Conservation (phyloP, 2,329 filamentous ascomycete genomes). For the Colletotrichum tabaci region DNA sequence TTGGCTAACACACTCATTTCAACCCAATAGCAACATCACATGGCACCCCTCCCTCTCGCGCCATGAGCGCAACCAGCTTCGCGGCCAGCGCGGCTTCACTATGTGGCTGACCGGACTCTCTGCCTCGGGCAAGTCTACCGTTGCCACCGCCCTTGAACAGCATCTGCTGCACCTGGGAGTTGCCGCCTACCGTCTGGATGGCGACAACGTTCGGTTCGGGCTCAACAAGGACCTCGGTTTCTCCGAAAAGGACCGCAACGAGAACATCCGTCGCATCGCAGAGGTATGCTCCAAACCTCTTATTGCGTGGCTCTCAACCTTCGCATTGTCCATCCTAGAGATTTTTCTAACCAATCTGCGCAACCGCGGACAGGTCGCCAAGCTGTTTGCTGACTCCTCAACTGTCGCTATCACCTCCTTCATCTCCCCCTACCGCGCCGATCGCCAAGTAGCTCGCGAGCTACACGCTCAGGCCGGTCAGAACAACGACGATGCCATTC, state of each 20-base stretch:
- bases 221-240: slow-evolving; percentile 98
- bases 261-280: slow-evolving; percentile 97
- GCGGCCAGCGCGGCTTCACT: slow-evolving; percentile 91
- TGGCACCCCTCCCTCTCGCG: slow-evolving; percentile 89
- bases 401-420: slow-evolving; percentile 94
- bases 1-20: slow-evolving; percentile 8
- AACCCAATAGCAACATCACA: slow-evolving; percentile 82
- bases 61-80: slow-evolving; percentile 79
- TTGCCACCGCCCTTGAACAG: slow-evolving; percentile 96
- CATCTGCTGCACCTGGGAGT: slow-evolving; percentile 90
- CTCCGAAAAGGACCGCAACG: slow-evolving; percentile 91
- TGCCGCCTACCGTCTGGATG: slow-evolving; percentile 92
- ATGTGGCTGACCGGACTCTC: slow-evolving; percentile 99
- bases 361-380: slow-evolving; percentile 77
- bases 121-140: slow-evolving; percentile 96
- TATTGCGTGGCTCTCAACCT: not conserved
- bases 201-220: slow-evolving; percentile 98
- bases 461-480: slow-evolving; percentile 77
- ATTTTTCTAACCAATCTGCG: slow-evolving; percentile 8
- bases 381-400: slow-evolving; percentile 93
- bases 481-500: slow-evolving; percentile 77
- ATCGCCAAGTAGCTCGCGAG: slow-evolving; percentile 85
- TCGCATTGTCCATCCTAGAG: not conserved
- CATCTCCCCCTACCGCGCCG: slow-evolving; percentile 93
- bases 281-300: slow-evolving; percentile 66